These are phyloP conservation scores for Eimeria praecox DNA, from an alignment of 169 alveolate genomes.

Conservation along the genomic window DNA sequence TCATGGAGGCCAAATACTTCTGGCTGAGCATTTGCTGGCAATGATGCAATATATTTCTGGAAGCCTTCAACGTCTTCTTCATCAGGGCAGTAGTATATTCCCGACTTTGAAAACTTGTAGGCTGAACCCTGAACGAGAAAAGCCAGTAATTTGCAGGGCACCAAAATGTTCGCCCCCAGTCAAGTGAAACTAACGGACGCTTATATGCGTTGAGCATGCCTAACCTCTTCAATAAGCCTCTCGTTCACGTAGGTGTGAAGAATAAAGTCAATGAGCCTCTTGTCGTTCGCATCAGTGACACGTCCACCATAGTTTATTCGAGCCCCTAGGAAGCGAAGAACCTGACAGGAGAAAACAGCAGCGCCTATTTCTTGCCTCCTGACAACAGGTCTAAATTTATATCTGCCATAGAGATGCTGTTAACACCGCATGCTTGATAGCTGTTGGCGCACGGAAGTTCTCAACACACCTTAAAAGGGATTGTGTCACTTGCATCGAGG, in stretches of 20 bases:
- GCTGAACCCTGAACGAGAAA: conserved; percentile 77
- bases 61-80: conserved; percentile 93
- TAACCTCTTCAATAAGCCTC: conserved; percentile 71
- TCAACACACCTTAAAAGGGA: conserved; percentile 91
- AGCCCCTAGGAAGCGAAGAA: conserved; percentile 95
- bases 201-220: background rate
- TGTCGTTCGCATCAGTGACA: conserved; percentile 97
- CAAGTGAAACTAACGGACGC: background rate
- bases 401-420: background rate
- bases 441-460: background rate
- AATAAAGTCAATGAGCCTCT: conserved; percentile 87
- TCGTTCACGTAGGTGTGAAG: conserved; percentile 69
- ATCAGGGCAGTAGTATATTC: conserved; percentile 93
- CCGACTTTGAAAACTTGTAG: conserved; percentile 93
- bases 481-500: conserved; percentile 94
- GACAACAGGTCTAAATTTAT: too few relatives aligned
- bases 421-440: background rate
- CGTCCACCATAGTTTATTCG: conserved; percentile 99
- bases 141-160: background rate
- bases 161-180: too few relatives aligned
- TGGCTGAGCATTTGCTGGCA: conserved; percentile 95
- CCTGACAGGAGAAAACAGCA: conserved; percentile 17
- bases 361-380: background rate
- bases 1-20: conserved; percentile 98
- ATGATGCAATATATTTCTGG: conserved; percentile 90